These are phyloP conservation scores for Sphaerobolus stellatus DNA, from an alignment of 1,284 basidiomycete genomes.

Conservation along the genomic window DNA sequence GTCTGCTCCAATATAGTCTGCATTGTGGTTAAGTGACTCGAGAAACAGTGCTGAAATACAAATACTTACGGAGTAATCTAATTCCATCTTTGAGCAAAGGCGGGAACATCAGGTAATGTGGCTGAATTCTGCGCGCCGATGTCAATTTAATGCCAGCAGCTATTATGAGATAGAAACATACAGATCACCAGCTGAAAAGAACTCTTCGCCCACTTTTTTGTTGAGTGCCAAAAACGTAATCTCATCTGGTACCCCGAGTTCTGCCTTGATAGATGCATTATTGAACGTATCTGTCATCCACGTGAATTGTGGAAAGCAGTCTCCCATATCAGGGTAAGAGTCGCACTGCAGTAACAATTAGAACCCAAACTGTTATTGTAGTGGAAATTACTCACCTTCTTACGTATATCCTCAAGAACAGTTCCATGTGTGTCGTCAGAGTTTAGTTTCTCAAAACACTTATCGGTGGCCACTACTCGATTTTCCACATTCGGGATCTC, in stretches of 20 bases:
- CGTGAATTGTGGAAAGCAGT: constrained; percentile 21
- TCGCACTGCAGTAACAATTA: background rate
- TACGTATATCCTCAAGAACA: constrained; percentile 10
- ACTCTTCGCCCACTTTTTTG: constrained; percentile 20
- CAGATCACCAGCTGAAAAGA: constrained; percentile 27
- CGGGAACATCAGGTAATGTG: constrained; percentile 27
- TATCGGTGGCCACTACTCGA: constrained; percentile 16
- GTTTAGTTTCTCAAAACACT: constrained; percentile 13
- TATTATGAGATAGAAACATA: constrained; percentile 15
- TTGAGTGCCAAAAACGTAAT: constrained; percentile 16
- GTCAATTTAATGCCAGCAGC: background rate
- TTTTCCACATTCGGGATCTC: constrained; percentile 20
- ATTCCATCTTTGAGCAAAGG: constrained; percentile 30
- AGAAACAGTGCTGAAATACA: too few species aligned
- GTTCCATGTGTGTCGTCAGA: background rate
- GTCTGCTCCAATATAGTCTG: constrained; percentile 31
- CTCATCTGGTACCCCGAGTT: constrained; percentile 25
- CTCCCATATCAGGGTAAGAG: background rate
- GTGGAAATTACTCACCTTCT: background rate
- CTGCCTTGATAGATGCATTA: constrained; percentile 17
- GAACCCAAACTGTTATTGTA: too few species aligned
- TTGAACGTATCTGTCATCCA: constrained; percentile 27
- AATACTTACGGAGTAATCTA: constrained; percentile 28
- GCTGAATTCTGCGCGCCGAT: constrained; percentile 21
- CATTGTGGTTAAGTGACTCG: background rate